phyloP scores from a whole-genome alignment of 2,329 filamentous ascomycete genomes.

The Neocatenulostroma microsporum region DNA sequence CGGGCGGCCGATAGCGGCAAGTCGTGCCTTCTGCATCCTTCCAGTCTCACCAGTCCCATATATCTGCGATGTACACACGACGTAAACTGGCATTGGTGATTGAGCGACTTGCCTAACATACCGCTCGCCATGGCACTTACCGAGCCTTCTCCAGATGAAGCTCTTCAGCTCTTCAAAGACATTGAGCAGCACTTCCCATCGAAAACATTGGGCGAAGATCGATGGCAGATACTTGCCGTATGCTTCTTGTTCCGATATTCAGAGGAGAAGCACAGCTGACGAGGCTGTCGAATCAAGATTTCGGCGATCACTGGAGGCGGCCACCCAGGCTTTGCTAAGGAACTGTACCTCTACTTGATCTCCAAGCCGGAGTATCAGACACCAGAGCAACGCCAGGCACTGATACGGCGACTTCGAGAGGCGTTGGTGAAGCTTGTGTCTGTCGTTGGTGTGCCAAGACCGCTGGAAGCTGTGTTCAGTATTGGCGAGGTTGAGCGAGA shows the following conservation, averaged over 20 bases:
- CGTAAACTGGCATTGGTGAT: too few relatives aligned
- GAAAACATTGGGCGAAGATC: slow-evolving; percentile 34
- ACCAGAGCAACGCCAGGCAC: slow-evolving; percentile 37
- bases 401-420: slow-evolving; percentile 50
- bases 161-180: slow-evolving; percentile 34
- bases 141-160: slow-evolving; percentile 34
- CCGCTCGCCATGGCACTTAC: slow-evolving; percentile 20
- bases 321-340: slow-evolving; percentile 44
- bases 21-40: too few relatives aligned
- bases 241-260: too few relatives aligned
- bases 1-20: too few relatives aligned
- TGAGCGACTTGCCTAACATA: too few relatives aligned
- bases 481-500: slow-evolving; percentile 45
- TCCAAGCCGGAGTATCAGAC: slow-evolving; percentile 40
- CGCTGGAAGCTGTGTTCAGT: slow-evolving; percentile 52
- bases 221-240: slow-evolving; percentile 42
- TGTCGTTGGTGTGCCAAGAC: slow-evolving; percentile 55
- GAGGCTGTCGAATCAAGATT: slow-evolving; percentile 26
- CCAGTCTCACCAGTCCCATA: too few relatives aligned
- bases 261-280: too few relatives aligned
- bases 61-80: too few relatives aligned
- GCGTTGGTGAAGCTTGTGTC: slow-evolving; percentile 51
- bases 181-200: slow-evolving; percentile 40
- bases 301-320: slow-evolving; percentile 44
- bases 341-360: slow-evolving; percentile 51